Evolutionary conservation across 345 rosid species (phyloP), one percentile per base, ranked within the genome.

Genomic region (Zanthoxylum bungeanum): DNA sequence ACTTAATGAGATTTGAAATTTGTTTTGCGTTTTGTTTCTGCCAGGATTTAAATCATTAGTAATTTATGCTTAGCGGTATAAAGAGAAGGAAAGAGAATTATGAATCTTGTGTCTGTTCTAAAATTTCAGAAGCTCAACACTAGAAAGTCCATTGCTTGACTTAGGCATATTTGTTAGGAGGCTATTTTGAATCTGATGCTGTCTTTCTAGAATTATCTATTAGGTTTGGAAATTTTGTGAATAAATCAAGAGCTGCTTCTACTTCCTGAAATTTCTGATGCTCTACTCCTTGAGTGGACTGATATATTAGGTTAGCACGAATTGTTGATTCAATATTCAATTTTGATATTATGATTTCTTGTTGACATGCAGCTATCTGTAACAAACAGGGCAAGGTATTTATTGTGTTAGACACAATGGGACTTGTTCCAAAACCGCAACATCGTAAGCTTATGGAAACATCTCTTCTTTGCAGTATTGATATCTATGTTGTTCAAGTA

Each of bases 341-440:
- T 25, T n/a, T n/a, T 55, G 51, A 27, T 70, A 16, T 57, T 63
- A 46, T 40, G 52, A 67, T 76, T 50, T 63, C 25, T 75, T 52
- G 53, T 77, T 81, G 64, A 11, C 36, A 30, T 86, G 88, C 96
- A 92, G 97, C 90, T 73, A 81, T 88, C 28, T 90, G 97, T 76
- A 89, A 92, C 79, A 89, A 87, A 84, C 89, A 95, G 66, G 90
- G 97, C 84, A 86, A 86, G 80, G 92, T 89, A 21, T 88, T 81
- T 78, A 73, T 76, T 25, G 42, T 89, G 10, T 76, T 92, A 77
- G 92, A 91, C 84, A 76, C 83, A 9, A 82, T 89, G 84, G 97
- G 98, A 72, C 76, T 87, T 78, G 94, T 85, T 44, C 87, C 89
- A 24, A 88, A 81, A 71, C 78, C 82, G 1, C 93, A 73, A 72